Evolutionary conservation across 306 rosid genomes (phyloP).

Genomic region (Malus domestica): ASM211411v1 NC_041799.1:38039501-38040000

Average conservation of each 20-base stretch:
- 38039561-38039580: constrained; percentile 98
- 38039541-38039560: constrained; percentile 90
- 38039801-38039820: neutral
- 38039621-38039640: constrained; percentile 96
- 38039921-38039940: constrained; percentile 87
- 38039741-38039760: constrained; percentile 95
- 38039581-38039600: constrained; percentile 74
- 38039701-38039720: constrained; percentile 88
- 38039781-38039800: constrained; percentile 54
- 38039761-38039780: constrained; percentile 89
- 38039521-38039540: constrained; percentile 95
- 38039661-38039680: constrained; percentile 82
- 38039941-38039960: constrained; percentile 94
- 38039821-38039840: neutral
- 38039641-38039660: constrained; percentile 86
- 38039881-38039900: neutral
- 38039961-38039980: constrained; percentile 99
- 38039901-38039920: neutral
- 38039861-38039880: neutral
- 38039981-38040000: constrained; percentile 95
- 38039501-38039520: constrained; percentile 94
- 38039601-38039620: constrained; percentile 79
- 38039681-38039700: constrained; percentile 85
- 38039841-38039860: neutral
- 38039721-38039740: constrained; percentile 95